A percentile compares a stretch with the other conserved stretches of the same genome.
These are phyloP conservation scores for Porcisia deanei DNA, from an alignment of 208 protist genomes.

Conservation along the genomic window DNA sequence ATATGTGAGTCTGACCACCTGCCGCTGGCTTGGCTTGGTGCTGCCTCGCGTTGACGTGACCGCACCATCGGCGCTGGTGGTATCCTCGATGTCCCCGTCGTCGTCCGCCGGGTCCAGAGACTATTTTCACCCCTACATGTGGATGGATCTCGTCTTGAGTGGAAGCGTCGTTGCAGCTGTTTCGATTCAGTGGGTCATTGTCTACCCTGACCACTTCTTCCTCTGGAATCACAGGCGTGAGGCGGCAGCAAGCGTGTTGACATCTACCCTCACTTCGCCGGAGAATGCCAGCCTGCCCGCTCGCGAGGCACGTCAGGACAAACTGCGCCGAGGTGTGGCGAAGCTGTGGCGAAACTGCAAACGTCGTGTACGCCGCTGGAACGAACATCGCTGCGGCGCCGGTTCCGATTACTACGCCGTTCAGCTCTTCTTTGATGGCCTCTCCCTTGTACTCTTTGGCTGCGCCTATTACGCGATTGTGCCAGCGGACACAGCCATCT, in stretches of 20 bases:
- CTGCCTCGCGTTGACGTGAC: slow-evolving; percentile 9
- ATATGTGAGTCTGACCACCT: background rate
- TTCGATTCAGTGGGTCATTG: slow-evolving; percentile 17
- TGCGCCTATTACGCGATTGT: slow-evolving; percentile 56
- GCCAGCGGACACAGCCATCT: slow-evolving; percentile 19
- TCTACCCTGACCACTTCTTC: slow-evolving; percentile 18
- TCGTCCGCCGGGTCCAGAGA: background rate
- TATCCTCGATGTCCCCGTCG: background rate
- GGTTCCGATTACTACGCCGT: slow-evolving; percentile 56
- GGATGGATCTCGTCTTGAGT: slow-evolving; percentile 23
- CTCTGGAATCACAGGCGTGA: background rate
- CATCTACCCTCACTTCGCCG: background rate
- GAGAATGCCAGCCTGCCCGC: background rate
- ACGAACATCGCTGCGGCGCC: slow-evolving; percentile 40
- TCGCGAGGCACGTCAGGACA: background rate
- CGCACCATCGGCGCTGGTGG: background rate
- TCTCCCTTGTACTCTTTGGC: slow-evolving; percentile 47
- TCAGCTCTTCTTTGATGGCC: slow-evolving; percentile 45
- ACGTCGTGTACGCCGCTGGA: slow-evolving; percentile 16
- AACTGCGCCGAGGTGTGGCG: background rate
- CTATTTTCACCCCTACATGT: background rate
- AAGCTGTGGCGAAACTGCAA: slow-evolving; percentile 4
- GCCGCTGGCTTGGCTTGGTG: slow-evolving; percentile 4
- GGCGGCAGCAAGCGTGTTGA: background rate
- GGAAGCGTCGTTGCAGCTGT: slow-evolving; percentile 11